Evolutionary conservation across 306 rosid genomes (phyloP).

Genomic region (Crotalaria pallida): DNA sequence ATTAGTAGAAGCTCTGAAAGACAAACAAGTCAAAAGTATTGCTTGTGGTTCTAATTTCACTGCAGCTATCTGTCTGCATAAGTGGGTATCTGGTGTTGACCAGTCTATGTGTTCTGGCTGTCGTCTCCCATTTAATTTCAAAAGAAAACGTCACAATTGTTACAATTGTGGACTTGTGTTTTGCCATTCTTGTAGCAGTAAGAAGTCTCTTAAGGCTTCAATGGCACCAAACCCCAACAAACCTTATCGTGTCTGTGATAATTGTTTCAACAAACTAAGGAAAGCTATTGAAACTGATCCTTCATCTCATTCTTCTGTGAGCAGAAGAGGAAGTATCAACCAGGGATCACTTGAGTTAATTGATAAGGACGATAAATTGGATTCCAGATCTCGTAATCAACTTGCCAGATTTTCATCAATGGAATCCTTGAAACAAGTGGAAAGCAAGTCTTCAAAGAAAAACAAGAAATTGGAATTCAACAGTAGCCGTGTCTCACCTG

Average conservation of each 20-base stretch:
- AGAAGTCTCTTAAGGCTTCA: slow-evolving; percentile 92
- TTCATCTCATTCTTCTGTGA: slow-evolving; percentile 74
- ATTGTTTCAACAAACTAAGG: slow-evolving; percentile 75
- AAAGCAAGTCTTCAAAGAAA: slow-evolving; percentile 79
- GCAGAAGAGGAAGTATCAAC: slow-evolving; percentile 90
- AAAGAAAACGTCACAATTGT: slow-evolving; percentile 97
- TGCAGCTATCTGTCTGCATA: slow-evolving; percentile 94
- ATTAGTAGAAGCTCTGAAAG: slow-evolving; percentile 85
- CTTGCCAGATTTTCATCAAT: slow-evolving; percentile 64
- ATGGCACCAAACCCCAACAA: slow-evolving; percentile 99
- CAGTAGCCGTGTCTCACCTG: slow-evolving; percentile 94
- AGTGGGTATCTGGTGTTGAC: slow-evolving; percentile 99
- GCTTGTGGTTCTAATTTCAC: slow-evolving; percentile 95
- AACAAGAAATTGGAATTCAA: slow-evolving; percentile 94
- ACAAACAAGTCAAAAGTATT: slow-evolving; percentile 91
- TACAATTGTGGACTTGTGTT: slow-evolving; percentile 96
- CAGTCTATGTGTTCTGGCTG: slow-evolving; percentile 99
- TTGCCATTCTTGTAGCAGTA: slow-evolving; percentile 97
- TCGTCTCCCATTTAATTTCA: slow-evolving; percentile 88
- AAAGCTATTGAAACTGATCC: slow-evolving; percentile 69
- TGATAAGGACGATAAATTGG: slow-evolving; percentile 81
- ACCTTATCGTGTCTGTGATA: slow-evolving; percentile 97
- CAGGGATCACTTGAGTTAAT: slow-evolving; percentile 61
- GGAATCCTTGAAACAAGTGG: slow-evolving; percentile 89
- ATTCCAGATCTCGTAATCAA: slow-evolving; percentile 72